Conservation (phyloP, 1,139 yeast genomes). For the Yamadazyma membranifaciens region DNA sequence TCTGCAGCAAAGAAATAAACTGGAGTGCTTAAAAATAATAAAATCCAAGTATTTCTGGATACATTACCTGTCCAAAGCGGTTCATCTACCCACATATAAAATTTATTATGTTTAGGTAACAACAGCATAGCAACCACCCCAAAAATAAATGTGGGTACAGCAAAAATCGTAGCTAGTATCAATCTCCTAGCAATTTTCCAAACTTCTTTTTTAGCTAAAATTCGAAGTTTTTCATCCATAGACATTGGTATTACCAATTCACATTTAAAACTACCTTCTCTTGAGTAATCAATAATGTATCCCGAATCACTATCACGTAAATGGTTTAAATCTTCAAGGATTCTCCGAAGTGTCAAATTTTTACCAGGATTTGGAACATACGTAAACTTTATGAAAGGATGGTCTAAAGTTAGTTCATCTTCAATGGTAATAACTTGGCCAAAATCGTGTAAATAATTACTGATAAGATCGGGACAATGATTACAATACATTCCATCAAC, state of each 20-base stretch:
- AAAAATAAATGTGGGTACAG: conserved; percentile 68
- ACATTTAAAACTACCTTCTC: conserved; percentile 42
- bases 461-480: conserved; percentile 63
- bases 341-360: conserved; percentile 48
- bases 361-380: conserved; percentile 57
- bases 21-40: conserved; percentile 66
- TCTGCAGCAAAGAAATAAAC: conserved; percentile 76
- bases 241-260: conserved; percentile 57
- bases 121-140: conserved; percentile 71
- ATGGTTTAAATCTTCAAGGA: conserved; percentile 48
- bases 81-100: conserved; percentile 55
- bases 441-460: conserved; percentile 45
- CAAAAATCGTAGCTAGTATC: conserved; percentile 32
- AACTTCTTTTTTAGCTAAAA: conserved; percentile 50
- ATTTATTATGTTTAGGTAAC: conserved; percentile 39
- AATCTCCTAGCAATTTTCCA: conserved; percentile 46
- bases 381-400: conserved; percentile 61
- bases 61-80: conserved; percentile 68
- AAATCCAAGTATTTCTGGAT: conserved; percentile 62
- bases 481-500: conserved; percentile 72
- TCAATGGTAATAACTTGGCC: conserved; percentile 60
- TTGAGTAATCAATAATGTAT: conserved; percentile 22
- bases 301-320: conserved; percentile 32
- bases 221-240: conserved; percentile 62
- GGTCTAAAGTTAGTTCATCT: conserved; percentile 52